Evolutionary conservation across 106 monocot species (phyloP).

Genomic region (Cymbidium sinense): DNA sequence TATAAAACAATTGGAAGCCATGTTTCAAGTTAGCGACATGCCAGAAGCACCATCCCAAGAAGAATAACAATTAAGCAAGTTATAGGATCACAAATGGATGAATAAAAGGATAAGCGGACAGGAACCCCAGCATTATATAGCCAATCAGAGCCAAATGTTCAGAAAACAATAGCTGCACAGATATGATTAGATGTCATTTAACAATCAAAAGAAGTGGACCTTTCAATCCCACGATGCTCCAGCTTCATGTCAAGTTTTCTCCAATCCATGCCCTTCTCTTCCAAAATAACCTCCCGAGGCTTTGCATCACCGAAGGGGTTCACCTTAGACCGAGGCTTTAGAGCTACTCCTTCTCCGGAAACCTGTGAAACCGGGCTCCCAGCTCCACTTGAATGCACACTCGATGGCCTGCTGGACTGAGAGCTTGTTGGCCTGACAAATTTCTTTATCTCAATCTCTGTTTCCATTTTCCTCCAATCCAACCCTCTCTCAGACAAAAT

Average conservation of each 20-base stretch:
- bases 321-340: conserved; percentile 39
- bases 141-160: too few relatives aligned
- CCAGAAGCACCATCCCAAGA: too few relatives aligned
- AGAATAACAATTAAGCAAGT: too few relatives aligned
- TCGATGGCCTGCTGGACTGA: conserved; percentile 60
- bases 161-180: too few relatives aligned
- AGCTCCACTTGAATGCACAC: conserved; percentile 44
- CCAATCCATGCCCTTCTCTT: conserved; percentile 70
- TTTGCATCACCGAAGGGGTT: conserved; percentile 80
- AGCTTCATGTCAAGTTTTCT: conserved; percentile 68
- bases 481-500: conserved; percentile 52
- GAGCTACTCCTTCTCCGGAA: conserved; percentile 7
- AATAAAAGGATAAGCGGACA: too few relatives aligned
- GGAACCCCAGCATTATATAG: too few relatives aligned
- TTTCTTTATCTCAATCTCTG: conserved; percentile 43
- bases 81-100: too few relatives aligned
- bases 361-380: conserved; percentile 23
- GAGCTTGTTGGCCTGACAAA: conserved; percentile 41
- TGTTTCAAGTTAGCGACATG: too few relatives aligned
- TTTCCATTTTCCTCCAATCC: conserved; percentile 58
- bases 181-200: background rate
- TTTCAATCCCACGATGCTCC: conserved; percentile 52
- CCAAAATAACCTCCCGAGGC: conserved; percentile 55
- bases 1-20: too few relatives aligned
- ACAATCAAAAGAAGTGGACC: conserved; percentile 18